Conservation (phyloP, 78 protist genomes). For the Cavenderia fasciculata region DNA sequence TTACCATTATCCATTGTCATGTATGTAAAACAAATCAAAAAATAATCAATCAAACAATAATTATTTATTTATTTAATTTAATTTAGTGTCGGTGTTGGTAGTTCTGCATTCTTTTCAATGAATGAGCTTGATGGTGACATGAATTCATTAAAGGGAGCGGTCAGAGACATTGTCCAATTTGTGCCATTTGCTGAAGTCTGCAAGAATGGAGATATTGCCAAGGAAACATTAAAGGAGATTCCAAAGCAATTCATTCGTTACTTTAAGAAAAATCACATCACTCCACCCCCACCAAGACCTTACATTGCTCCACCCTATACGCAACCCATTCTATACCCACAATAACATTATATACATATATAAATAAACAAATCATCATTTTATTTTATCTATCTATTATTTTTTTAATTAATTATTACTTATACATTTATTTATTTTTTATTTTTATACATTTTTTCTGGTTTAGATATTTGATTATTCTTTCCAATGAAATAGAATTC, state of each 20-base stretch:
- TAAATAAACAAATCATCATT: no score
- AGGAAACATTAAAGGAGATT: conserved; percentile 54
- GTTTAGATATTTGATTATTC: no score
- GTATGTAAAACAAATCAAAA: neutral
- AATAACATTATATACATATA: no score
- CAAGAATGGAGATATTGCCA: conserved; percentile 3
- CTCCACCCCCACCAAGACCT: conserved; percentile 37
- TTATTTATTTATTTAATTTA: conserved; percentile 48
- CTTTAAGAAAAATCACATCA: conserved; percentile 8
- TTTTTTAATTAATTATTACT: no score
- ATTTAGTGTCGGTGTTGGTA: conserved; percentile 66
- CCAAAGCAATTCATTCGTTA: conserved; percentile 61
- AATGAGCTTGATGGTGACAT: neutral
- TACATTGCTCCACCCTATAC: conserved; percentile 22
- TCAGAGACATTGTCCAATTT: no score
- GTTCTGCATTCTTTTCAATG: neutral
- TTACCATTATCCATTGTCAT: no score
- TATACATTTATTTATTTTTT: no score
- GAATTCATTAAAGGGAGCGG: neutral
- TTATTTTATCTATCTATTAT: no score
- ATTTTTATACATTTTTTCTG: no score
- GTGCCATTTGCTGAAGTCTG: conserved; percentile 67
- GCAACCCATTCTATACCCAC: no score
- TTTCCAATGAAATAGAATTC: no score
- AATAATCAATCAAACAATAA: no score